These are phyloP conservation scores for Amanita phalloides DNA, from an alignment of 768 basidiomycete species.

Conservation along the genomic window DNA sequence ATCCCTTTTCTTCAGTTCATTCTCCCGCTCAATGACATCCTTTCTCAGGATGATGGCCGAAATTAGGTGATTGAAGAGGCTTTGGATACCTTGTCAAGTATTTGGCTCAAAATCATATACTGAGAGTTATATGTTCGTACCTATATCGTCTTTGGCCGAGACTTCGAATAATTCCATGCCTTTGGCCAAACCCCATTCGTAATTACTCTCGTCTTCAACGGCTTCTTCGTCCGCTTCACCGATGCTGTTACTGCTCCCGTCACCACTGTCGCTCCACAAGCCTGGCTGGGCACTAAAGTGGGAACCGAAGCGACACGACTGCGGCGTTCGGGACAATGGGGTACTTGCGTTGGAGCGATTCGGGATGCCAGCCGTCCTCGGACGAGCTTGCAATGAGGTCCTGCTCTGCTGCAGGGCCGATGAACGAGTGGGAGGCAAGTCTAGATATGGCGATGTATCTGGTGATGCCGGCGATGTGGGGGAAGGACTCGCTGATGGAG, in stretches of 20 bases:
- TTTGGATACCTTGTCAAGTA: conserved; percentile 55
- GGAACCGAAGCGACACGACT: conserved; percentile 48
- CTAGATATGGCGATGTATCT: conserved; percentile 52
- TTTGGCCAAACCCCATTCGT: conserved; percentile 70
- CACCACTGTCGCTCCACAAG: conserved; percentile 45
- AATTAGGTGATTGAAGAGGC: conserved; percentile 73
- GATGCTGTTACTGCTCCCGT: conserved; percentile 56
- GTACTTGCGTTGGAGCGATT: conserved; percentile 40
- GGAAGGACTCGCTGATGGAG: conserved; percentile 33
- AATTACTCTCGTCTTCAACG: conserved; percentile 30
- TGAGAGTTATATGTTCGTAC: conserved; percentile 30
- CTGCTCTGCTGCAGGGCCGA: conserved; percentile 44
- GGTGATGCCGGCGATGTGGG: conserved; percentile 36
- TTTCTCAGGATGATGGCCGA: conserved; percentile 68
- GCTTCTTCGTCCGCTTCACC: conserved; percentile 57
- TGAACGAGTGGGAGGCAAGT: conserved; percentile 43
- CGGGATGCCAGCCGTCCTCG: conserved; percentile 35
- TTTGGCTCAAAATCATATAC: conserved; percentile 6
- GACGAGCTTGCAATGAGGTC: conserved; percentile 33
- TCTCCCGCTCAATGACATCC: conserved; percentile 73
- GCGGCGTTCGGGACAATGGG: conserved; percentile 32
- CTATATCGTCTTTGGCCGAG: conserved; percentile 80
- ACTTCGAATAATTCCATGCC: conserved; percentile 88
- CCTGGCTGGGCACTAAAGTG: conserved; percentile 40
- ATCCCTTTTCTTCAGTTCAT: conserved; percentile 70